phyloP scores from a whole-genome alignment of 106 monocot species.

The Narthecium ossifragum region DNA sequence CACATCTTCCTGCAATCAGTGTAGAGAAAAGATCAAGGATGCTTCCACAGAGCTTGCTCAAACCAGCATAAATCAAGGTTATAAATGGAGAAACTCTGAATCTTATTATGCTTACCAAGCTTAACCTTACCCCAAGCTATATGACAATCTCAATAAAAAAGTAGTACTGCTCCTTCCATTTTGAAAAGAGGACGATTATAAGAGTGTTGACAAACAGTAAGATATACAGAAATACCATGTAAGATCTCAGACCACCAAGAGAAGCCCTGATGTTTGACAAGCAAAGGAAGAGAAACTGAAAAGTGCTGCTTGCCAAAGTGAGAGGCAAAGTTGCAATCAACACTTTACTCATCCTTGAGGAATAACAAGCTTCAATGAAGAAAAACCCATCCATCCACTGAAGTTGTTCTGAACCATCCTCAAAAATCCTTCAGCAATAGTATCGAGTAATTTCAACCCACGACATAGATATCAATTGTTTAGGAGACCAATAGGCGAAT shows the following conservation, averaged over 20 bases:
- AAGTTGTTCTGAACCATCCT: conserved; percentile 5
- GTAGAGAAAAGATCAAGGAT: conserved; percentile 6
- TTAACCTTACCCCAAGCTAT: conserved; percentile 36
- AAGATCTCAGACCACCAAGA: too few species aligned
- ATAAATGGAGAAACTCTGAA: conserved; percentile 12
- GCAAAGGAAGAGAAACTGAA: conserved; percentile 8
- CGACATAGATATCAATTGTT: conserved; percentile 6
- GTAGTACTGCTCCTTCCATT: conserved; percentile 30
- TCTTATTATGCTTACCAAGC: conserved; percentile 27
- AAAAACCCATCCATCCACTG: conserved; percentile 17
- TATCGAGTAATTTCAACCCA: neutral
- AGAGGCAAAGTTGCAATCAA: neutral
- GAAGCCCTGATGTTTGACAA: too few species aligned
- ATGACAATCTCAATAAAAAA: conserved; percentile 48
- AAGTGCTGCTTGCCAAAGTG: conserved; percentile 16
- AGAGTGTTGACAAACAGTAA: conserved; percentile 29
- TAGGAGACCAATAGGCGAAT: neutral
- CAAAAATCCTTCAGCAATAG: conserved; percentile 5
- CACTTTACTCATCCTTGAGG: conserved; percentile 6
- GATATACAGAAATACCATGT: too few species aligned
- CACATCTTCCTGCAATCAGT: neutral
- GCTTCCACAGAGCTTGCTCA: conserved; percentile 2
- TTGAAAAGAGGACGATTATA: conserved; percentile 41
- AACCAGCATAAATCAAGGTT: too few species aligned
- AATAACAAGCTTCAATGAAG: conserved; percentile 18